Base-by-base conservation (phyloP, 2,329 filamentous ascomycete genomes). In the Monilinia polystroma region DNA sequence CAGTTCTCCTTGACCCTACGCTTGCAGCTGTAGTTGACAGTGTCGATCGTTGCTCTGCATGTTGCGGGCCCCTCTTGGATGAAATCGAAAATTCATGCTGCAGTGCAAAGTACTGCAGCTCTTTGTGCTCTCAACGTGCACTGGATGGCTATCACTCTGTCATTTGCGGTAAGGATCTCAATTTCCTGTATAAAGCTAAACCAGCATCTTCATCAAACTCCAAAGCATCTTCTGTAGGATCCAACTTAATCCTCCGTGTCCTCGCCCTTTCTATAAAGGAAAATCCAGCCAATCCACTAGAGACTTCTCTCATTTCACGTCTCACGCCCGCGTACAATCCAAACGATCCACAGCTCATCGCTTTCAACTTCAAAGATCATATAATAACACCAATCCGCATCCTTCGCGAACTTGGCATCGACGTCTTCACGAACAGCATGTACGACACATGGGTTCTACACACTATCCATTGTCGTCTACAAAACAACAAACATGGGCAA, bases 401-500 rank as follows among this genome's bases (percentile, higher is more conserved):
- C 38, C 73, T 77, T 8, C 62, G 71, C 23, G 72, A 73, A 10
- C 70, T 77, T 43, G 72, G 69, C 29, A 66, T 77, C 63, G 71
- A 77, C 41, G 67, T 75, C 12, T 75, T 74, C 64, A 68, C 72
- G 18, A 70, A 74, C 41, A 57, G 66, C 1, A 55, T 71, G 29
- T 76, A 76, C 57, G 74, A 76, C 52, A 75, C 74, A 4, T 75
- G 73, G 69, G 70, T 75, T 26, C 29, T 77, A 18, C 76, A 77
- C 43, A 74, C 74, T 2, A 74, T 77, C 7, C 73, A 73, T 69
- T 75, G 72, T 54, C 72, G 75, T 0, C 53, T 76, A 10, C 75
- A 77, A 43, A 77, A 77, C 64, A 77, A 77, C 64, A 76, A 75
- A 63, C 74, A 76, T 4, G 75, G 75, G 0, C 72, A 72, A 32